Evolutionary conservation across 495 filamentous ascomycete genomes (phyloP).

Genomic region (Trypethelium eluteriae): DNA sequence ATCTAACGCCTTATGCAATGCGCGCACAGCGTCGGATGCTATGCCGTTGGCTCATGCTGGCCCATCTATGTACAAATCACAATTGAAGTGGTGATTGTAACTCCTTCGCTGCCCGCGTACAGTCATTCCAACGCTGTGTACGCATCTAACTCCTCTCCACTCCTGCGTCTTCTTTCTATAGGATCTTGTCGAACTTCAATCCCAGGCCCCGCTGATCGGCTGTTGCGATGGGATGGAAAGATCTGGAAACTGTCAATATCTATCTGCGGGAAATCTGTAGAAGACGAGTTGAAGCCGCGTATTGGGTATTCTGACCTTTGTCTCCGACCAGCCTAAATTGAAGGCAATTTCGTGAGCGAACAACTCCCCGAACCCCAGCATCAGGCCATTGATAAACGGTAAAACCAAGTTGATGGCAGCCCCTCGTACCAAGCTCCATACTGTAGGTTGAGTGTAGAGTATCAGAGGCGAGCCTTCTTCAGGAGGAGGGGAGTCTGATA

Average conservation of each 20-base stretch:
- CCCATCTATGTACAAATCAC: background rate
- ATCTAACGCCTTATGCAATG: background rate
- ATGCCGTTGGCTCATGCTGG: background rate
- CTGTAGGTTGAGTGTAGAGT: conserved; percentile 78
- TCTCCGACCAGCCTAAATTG: conserved; percentile 82
- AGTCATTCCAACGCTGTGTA: conserved; percentile 43
- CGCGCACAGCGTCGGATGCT: background rate
- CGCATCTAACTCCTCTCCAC: conserved; percentile 40
- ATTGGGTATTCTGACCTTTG: conserved; percentile 58
- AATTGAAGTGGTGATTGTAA: background rate
- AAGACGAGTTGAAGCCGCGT: background rate
- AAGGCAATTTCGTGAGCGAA: conserved; percentile 94
- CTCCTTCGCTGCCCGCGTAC: background rate
- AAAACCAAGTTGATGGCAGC: conserved; percentile 91
- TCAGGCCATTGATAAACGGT: conserved; percentile 95
- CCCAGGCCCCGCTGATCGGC: conserved; percentile 56
- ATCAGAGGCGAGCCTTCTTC: conserved; percentile 60
- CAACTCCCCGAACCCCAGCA: conserved; percentile 95
- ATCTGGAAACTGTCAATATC: conserved; percentile 41
- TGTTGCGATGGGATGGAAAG: conserved; percentile 54
- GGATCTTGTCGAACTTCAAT: conserved; percentile 54
- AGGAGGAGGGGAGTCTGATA: conserved; percentile 46
- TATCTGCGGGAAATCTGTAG: no score
- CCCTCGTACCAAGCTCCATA: conserved; percentile 76
- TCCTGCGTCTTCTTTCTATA: conserved; percentile 41